Evolutionary conservation across 202 grass and related monocot genomes (phyloP).

Genomic region (Zizania palustris): DNA sequence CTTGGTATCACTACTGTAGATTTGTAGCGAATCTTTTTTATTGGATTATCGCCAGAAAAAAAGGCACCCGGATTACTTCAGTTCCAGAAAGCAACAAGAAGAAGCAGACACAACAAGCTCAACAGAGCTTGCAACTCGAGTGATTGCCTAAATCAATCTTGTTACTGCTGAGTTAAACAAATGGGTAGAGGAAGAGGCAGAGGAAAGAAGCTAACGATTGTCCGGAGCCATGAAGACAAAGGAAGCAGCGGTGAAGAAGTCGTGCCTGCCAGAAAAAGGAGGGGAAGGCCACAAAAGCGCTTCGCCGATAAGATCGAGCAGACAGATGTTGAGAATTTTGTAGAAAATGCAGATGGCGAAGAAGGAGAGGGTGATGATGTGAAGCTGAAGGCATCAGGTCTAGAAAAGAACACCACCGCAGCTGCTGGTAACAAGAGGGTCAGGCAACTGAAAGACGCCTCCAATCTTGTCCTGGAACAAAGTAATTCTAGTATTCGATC

Average conservation of each 20-base stretch:
- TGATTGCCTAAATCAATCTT: constrained; percentile 33
- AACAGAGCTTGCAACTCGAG: constrained; percentile 17
- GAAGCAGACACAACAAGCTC: constrained; percentile 21
- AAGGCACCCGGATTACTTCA: neutral
- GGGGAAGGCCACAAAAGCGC: constrained; percentile 69
- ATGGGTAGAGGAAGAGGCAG: constrained; percentile 84
- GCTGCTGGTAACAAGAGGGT: constrained; percentile 55
- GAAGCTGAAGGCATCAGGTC: constrained; percentile 34
- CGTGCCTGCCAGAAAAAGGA: constrained; percentile 63
- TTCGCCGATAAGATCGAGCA: constrained; percentile 55
- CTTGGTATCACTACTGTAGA: constrained; percentile 37
- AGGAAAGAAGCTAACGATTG: constrained; percentile 51
- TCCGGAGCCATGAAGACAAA: constrained; percentile 65
- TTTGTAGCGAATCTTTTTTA: constrained; percentile 37
- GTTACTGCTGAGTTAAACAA: constrained; percentile 32
- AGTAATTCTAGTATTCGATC: constrained; percentile 41
- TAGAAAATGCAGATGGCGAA: constrained; percentile 44
- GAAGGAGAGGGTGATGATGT: constrained; percentile 46
- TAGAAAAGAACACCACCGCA: constrained; percentile 39
- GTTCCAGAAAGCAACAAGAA: constrained; percentile 27
- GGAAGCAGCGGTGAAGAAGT: constrained; percentile 63
- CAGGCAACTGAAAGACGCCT: constrained; percentile 52
- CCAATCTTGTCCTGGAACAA: constrained; percentile 52
- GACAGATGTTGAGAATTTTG: constrained; percentile 53
- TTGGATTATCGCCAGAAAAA: constrained; percentile 10